phyloP scores from a whole-genome alignment of 257 asterid species.

The Solanum chmielewskii region DNA sequence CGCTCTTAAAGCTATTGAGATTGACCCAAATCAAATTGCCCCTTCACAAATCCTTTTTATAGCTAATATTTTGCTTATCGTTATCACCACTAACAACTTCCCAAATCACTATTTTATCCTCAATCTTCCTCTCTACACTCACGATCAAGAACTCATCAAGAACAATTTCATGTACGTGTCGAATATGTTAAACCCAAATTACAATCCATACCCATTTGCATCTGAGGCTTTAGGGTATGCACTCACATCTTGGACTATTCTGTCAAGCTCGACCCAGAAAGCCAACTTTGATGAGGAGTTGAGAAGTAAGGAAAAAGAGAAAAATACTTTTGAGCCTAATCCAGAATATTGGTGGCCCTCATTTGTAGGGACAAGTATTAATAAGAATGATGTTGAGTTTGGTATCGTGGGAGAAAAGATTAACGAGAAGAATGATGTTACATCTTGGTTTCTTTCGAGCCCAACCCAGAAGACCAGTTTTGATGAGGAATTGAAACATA shows the following conservation, averaged over 20 bases:
- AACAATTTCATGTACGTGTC: slow-evolving; percentile 7
- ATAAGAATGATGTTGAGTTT: neutral
- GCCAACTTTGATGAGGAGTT: neutral
- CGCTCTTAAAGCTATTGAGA: slow-evolving; percentile 26
- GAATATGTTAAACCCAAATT: slow-evolving; percentile 21
- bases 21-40: slow-evolving; percentile 22
- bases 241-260: slow-evolving; percentile 26
- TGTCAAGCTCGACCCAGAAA: neutral
- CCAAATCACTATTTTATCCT: slow-evolving; percentile 35
- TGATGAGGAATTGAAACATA: neutral
- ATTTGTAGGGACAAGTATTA: neutral
- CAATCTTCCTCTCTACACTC: slow-evolving; percentile 28
- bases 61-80: slow-evolving; percentile 15
- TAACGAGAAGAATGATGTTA: neutral
- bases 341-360: slow-evolving; percentile 24
- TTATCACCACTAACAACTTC: slow-evolving; percentile 8
- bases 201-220: slow-evolving; percentile 25
- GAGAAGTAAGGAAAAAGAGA: no score
- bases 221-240: slow-evolving; percentile 30
- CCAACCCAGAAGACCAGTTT: neutral
- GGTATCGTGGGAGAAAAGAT: neutral
- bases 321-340: no score
- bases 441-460: slow-evolving; percentile 28
- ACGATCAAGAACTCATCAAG: slow-evolving; percentile 11
- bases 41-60: slow-evolving; percentile 28